phyloP scores from a whole-genome alignment of 345 rosid species.

The Noccaea bulbosa region DNA sequence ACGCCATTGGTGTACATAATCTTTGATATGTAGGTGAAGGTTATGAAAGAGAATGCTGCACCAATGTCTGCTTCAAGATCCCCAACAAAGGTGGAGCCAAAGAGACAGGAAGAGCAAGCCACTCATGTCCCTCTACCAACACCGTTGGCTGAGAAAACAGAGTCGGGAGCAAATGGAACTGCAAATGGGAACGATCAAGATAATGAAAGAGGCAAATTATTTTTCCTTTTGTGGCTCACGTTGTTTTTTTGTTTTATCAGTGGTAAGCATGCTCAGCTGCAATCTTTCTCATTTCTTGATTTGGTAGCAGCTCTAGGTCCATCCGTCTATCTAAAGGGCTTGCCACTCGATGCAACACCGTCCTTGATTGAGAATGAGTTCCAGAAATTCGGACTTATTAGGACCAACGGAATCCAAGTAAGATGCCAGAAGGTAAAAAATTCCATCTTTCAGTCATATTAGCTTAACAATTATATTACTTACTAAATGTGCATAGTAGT shows the following conservation, averaged over 20 bases:
- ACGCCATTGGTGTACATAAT: constrained; percentile 1
- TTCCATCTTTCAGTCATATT: constrained; percentile 3
- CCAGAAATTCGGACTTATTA: constrained; percentile 85
- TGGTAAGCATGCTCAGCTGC: neutral
- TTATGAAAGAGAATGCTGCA: constrained; percentile 68
- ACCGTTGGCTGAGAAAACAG: constrained; percentile 49
- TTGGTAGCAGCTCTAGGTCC: constrained; percentile 65
- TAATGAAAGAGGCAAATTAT: constrained; percentile 50
- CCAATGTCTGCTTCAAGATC: constrained; percentile 51
- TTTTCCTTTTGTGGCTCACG: neutral
- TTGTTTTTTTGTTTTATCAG: neutral
- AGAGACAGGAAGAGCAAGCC: constrained; percentile 63
- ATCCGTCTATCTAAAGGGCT: constrained; percentile 84
- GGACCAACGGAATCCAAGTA: constrained; percentile 82
- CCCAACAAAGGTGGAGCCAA: constrained; percentile 57
- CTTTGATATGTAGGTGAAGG: constrained; percentile 62
- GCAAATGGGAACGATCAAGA: constrained; percentile 73
- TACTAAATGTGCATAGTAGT: neutral
- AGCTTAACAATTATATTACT: neutral
- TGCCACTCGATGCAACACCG: constrained; percentile 71
- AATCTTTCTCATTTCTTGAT: constrained; percentile 17
- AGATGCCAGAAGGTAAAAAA: constrained; percentile 69
- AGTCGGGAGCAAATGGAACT: constrained; percentile 49
- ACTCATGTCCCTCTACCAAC: constrained; percentile 51
- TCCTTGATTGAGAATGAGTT: constrained; percentile 78